phyloP scores from a whole-genome alignment of 2,329 filamentous ascomycete species.

The Cryoendolithus antarcticus region DNA sequence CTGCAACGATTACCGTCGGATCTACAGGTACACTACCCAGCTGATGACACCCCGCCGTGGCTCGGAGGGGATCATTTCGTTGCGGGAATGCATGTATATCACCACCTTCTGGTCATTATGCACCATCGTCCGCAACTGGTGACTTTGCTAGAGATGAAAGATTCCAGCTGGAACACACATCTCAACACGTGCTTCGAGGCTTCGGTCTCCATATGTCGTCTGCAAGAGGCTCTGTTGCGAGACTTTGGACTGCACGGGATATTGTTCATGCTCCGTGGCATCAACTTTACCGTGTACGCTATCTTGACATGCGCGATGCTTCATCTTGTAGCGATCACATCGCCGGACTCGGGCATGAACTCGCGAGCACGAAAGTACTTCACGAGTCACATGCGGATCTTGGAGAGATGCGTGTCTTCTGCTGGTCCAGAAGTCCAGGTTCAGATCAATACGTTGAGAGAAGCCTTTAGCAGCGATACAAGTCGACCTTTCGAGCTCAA shows the following conservation, averaged over 20 bases:
- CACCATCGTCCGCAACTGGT: slow-evolving; percentile 75
- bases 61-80: slow-evolving; percentile 68
- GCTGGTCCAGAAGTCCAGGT: slow-evolving; percentile 81
- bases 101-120: slow-evolving; percentile 76
- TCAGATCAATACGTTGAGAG: slow-evolving; percentile 77
- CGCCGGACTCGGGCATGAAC: slow-evolving; percentile 80
- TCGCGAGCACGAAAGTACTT: slow-evolving; percentile 79
- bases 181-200: slow-evolving; percentile 78
- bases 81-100: slow-evolving; percentile 81
- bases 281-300: slow-evolving; percentile 91
- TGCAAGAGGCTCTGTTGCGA: slow-evolving; percentile 73
- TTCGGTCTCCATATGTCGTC: slow-evolving; percentile 70
- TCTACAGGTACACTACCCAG: slow-evolving; percentile 62
- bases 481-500: slow-evolving; percentile 82
- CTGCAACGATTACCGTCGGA: slow-evolving; percentile 64
- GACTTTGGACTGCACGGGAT: slow-evolving; percentile 68
- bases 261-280: slow-evolving; percentile 83
- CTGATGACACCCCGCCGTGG: slow-evolving; percentile 70
- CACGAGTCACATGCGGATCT: slow-evolving; percentile 81
- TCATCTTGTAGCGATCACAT: slow-evolving; percentile 86
- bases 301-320: slow-evolving; percentile 85
- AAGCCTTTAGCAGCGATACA: slow-evolving; percentile 80
- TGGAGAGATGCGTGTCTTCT: slow-evolving; percentile 69
- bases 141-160: slow-evolving; percentile 61
- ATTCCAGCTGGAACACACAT: slow-evolving; percentile 74